Base-by-base conservation (phyloP, 2,329 filamentous ascomycete species). In the Setomelanomma holmii region DNA sequence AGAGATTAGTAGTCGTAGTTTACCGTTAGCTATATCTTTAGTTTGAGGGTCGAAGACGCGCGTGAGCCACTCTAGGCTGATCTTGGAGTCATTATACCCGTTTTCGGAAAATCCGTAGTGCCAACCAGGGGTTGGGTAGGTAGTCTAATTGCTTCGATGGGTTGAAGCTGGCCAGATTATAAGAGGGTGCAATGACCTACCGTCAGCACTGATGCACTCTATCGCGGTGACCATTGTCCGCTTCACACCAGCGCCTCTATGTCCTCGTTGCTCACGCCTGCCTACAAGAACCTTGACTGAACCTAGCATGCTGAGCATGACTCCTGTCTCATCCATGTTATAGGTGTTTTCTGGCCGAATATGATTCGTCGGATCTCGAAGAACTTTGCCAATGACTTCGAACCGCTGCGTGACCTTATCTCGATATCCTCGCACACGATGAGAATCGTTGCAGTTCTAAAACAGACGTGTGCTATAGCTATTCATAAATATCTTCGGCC, bases 21-120 rank as follows among this genome's bases (percentile, higher is more conserved):
- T 71, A 7, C 60, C 27, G 20, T 72, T 59, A 49, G 69, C 72
- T 46, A 47, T 50, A 42, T 47, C 58, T 60, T 61, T 68, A 4
- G 71, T 76, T 55, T 71, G 33, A 10, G 67, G 70, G 55, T 76
- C 55, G 58, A 76, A 76, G 4, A 76, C 56, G 42, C 49, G 58
- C 48, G 56, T 69, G 14, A 76, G 53, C 72, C 60, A 76, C 49
- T 76, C 50, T 7, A 75, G 60, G 56, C 65, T 75, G 23, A 75
- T 73, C 20, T 68, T 61, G 7, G 63, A 72, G 51, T 75, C 51
- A 33, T 55, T 60, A 49, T 69, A 69, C 30, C 63, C 49, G 30
- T 44, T 57, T 30, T 57, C 42, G 43, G 51, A 61, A 23, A 20
- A 24, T 5, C 46, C 55, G 24, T 58, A 62, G 6, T 59, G 53